A percentile compares a stretch with the other conserved stretches of the same genome.
These are phyloP conservation scores for Vicia faba DNA, from an alignment of 306 rosid genomes.

Conservation along the genomic window DNA sequence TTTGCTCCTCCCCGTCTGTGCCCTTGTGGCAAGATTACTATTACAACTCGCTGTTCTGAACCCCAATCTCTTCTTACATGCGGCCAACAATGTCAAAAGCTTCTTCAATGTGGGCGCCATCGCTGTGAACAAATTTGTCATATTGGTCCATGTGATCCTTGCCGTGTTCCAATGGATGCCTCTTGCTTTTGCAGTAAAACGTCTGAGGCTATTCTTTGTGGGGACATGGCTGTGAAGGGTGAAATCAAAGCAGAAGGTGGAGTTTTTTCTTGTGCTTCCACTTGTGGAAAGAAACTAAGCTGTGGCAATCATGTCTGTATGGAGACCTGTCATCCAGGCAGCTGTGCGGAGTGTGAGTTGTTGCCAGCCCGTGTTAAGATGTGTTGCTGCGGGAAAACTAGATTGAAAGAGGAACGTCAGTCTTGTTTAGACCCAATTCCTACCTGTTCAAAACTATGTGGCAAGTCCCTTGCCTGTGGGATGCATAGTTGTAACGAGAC, in stretches of 20 bases:
- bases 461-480: slow-evolving; percentile 65
- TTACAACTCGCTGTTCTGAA: slow-evolving; percentile 80
- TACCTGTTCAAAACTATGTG: slow-evolving; percentile 69
- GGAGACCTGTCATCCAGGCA: slow-evolving; percentile 72
- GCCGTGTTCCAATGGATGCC: slow-evolving; percentile 58
- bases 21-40: slow-evolving; percentile 77
- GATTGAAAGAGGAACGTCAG: slow-evolving; percentile 56
- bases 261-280: slow-evolving; percentile 65
- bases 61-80: slow-evolving; percentile 68
- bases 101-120: slow-evolving; percentile 78
- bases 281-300: slow-evolving; percentile 59
- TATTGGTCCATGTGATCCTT: slow-evolving; percentile 79
- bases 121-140: slow-evolving; percentile 65
- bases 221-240: slow-evolving; percentile 71
- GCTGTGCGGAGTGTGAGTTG: slow-evolving; percentile 67
- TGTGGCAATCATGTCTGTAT: slow-evolving; percentile 76
- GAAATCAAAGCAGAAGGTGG: slow-evolving; percentile 63
- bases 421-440: slow-evolving; percentile 88
- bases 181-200: slow-evolving; percentile 74
- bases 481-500: slow-evolving; percentile 61
- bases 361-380: slow-evolving; percentile 60
- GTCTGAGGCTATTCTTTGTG: slow-evolving; percentile 65
- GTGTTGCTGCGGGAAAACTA: slow-evolving; percentile 84
- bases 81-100: slow-evolving; percentile 70
- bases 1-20: slow-evolving; percentile 75